phyloP scores from a whole-genome alignment of 75 land plant genomes.

The Pinus albicaulis region DNA sequence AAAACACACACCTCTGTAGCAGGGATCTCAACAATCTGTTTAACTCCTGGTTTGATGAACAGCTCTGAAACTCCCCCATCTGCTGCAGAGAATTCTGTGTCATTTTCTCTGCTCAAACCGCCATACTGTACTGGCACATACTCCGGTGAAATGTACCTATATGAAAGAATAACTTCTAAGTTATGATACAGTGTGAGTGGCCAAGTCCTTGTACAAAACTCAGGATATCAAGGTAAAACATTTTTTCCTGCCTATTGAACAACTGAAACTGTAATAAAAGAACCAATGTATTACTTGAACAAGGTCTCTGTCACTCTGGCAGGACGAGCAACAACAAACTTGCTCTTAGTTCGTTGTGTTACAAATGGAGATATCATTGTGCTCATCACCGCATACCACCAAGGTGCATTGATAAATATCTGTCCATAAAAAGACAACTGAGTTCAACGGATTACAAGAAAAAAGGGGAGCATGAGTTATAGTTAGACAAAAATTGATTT shows the following conservation, averaged over 20 bases:
- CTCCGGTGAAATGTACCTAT: slow-evolving; percentile 59
- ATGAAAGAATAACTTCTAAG: background rate
- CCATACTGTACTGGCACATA: slow-evolving; percentile 64
- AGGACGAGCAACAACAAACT: slow-evolving; percentile 70
- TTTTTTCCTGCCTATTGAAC: background rate
- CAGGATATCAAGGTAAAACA: background rate
- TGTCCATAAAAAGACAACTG: slow-evolving; percentile 17
- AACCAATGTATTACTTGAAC: slow-evolving; percentile 45
- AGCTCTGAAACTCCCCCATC: slow-evolving; percentile 40
- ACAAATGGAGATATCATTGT: slow-evolving; percentile 56
- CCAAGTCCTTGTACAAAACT: background rate
- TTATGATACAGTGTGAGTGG: background rate
- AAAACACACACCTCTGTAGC: slow-evolving; percentile 23
- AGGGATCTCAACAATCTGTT: slow-evolving; percentile 40
- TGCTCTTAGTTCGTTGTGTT: slow-evolving; percentile 61
- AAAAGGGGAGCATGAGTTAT: background rate
- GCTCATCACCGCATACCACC: slow-evolving; percentile 70
- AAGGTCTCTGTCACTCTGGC: slow-evolving; percentile 61
- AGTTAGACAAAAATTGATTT: background rate
- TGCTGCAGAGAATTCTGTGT: slow-evolving; percentile 35
- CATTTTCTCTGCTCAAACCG: slow-evolving; percentile 53
- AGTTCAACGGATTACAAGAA: background rate
- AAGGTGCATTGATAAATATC: slow-evolving; percentile 78
- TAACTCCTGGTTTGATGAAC: slow-evolving; percentile 34
- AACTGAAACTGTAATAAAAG: background rate